phyloP scores from a whole-genome alignment of 1,139 yeast genomes.

The Debaryomyces udenii region DNA sequence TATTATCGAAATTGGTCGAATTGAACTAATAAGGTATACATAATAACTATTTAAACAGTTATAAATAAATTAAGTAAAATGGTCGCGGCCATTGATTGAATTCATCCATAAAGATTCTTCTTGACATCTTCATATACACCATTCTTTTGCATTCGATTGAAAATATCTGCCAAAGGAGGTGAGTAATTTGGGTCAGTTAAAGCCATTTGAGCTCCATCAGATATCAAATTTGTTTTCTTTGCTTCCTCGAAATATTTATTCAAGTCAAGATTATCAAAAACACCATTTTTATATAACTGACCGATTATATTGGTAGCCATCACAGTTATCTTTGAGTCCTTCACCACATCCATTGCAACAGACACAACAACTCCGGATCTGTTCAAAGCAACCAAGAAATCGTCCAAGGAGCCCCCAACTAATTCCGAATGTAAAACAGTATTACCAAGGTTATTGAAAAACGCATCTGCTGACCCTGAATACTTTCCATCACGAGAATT shows the following conservation, averaged over 20 bases:
- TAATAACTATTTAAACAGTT: background rate
- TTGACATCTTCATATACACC: slow-evolving; percentile 40
- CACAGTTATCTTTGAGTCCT: slow-evolving; percentile 26
- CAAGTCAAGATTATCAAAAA: slow-evolving; percentile 33
- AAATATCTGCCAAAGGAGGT: slow-evolving; percentile 37
- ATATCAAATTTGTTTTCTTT: slow-evolving; percentile 28
- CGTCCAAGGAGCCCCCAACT: slow-evolving; percentile 26
- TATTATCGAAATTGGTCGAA: no score
- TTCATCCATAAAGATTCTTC: slow-evolving; percentile 36
- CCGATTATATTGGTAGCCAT: slow-evolving; percentile 28
- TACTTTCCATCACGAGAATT: slow-evolving; percentile 19
- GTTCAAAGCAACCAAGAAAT: slow-evolving; percentile 36
- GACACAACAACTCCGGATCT: slow-evolving; percentile 36
- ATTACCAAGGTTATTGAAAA: slow-evolving; percentile 36
- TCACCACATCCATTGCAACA: slow-evolving; percentile 28
- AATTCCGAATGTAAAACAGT: slow-evolving; percentile 31
- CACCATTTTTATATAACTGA: slow-evolving; percentile 38
- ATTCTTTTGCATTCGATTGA: slow-evolving; percentile 34
- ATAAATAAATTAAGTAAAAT: background rate
- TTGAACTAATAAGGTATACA: slow-evolving; percentile 7
- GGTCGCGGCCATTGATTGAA: no score
- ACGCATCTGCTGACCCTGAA: slow-evolving; percentile 38
- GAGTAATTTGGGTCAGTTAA: slow-evolving; percentile 35
- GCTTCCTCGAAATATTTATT: slow-evolving; percentile 24
- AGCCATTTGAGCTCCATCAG: slow-evolving; percentile 27